A percentile compares a stretch with the other conserved stretches of the same genome.
phyloP scores from a whole-genome alignment of 192 early-diverging fungal species.

The Chytriomyces sp. region DNA sequence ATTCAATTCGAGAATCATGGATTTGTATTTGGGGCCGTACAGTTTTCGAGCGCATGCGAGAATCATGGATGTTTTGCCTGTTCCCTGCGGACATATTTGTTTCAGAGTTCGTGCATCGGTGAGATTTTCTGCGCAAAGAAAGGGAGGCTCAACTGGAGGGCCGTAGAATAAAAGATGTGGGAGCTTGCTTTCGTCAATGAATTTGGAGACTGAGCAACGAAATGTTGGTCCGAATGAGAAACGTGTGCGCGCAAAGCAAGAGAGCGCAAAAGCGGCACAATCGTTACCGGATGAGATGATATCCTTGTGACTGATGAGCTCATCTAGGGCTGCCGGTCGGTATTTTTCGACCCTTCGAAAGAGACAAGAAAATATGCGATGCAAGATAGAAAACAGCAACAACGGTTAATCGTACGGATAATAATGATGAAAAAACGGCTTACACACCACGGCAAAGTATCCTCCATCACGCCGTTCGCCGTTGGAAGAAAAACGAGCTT shows the following conservation, averaged over 20 bases:
- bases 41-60: slow-evolving; percentile 89
- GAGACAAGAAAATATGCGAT: no score
- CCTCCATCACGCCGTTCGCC: slow-evolving; percentile 27
- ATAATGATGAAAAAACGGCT: no score
- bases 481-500: slow-evolving; percentile 26
- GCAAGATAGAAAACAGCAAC: no score
- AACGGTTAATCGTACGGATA: no score
- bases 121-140: no score
- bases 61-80: slow-evolving; percentile 85
- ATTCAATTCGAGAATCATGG: slow-evolving; percentile 97
- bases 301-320: slow-evolving; percentile 91
- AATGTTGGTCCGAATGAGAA: slow-evolving; percentile 14
- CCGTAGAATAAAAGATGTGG: slow-evolving; percentile 98
- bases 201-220: slow-evolving; percentile 67
- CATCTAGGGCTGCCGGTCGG: slow-evolving; percentile 82
- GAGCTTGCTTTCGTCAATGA: slow-evolving; percentile 89
- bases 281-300: slow-evolving; percentile 84
- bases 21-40: slow-evolving; percentile 80
- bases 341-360: slow-evolving; percentile 86
- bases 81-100: not conserved
- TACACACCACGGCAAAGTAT: slow-evolving; percentile 38
- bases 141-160: slow-evolving; percentile 76
- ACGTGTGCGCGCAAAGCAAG: not conserved
- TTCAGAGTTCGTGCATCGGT: not conserved
- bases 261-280: not conserved